Evolutionary conservation across 106 monocot genomes (phyloP).

Genomic region (Dioscorea dumetorum): DNA sequence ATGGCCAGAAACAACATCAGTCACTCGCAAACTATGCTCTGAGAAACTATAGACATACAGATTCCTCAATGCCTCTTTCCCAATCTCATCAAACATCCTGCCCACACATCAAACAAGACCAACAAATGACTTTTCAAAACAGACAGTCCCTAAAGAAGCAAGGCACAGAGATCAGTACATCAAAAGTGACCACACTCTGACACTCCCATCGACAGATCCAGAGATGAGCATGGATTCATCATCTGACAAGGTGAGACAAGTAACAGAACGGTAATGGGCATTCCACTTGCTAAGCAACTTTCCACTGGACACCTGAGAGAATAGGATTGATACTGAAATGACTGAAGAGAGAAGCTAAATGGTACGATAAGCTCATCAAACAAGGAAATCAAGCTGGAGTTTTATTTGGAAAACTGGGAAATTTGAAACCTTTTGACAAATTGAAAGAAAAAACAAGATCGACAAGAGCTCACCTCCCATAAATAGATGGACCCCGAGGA

Average conservation of each 20-base stretch:
- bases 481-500: slow-evolving; percentile 49
- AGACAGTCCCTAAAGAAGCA: background rate
- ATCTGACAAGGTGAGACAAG: slow-evolving; percentile 63
- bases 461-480: slow-evolving; percentile 44
- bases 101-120: slow-evolving; percentile 1
- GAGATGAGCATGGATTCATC: slow-evolving; percentile 78
- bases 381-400: background rate
- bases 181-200: slow-evolving; percentile 85
- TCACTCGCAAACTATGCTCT: slow-evolving; percentile 61
- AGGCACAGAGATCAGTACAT: slow-evolving; percentile 21
- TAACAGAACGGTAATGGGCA: slow-evolving; percentile 78
- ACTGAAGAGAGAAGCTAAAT: too few relatives aligned
- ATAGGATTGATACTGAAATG: too few relatives aligned
- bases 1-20: slow-evolving; percentile 52
- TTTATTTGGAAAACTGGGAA: background rate
- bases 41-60: slow-evolving; percentile 46
- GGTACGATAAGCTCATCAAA: too few relatives aligned
- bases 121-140: slow-evolving; percentile 1
- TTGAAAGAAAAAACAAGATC: background rate
- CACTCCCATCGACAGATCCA: slow-evolving; percentile 65
- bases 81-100: slow-evolving; percentile 64
- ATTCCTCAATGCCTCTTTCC: slow-evolving; percentile 18
- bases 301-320: slow-evolving; percentile 62
- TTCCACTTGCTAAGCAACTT: slow-evolving; percentile 67
- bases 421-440: background rate